Percentiles rank a stretch among this genome's conserved stretches.
Conservation (phyloP, 768 basidiomycete species). For the Psilocybe sp. region DNA sequence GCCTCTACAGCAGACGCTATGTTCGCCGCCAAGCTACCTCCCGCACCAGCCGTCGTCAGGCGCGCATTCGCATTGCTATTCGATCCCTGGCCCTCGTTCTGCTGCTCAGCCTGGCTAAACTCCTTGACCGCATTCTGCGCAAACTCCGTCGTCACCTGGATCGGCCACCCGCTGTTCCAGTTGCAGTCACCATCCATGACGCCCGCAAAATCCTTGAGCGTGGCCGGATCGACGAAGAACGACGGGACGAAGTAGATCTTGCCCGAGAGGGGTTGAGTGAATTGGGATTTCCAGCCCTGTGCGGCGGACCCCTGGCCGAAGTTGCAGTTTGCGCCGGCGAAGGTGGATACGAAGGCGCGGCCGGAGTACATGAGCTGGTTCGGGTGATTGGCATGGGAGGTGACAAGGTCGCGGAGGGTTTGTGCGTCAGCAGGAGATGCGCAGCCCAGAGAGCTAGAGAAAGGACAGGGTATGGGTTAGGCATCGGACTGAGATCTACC, state of each 20-base stretch:
- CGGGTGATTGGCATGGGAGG: slow-evolving; percentile 52
- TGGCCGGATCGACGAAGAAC: slow-evolving; percentile 60
- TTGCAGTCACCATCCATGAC: slow-evolving; percentile 63
- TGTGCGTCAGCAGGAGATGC: slow-evolving; percentile 43
- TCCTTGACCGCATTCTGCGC: slow-evolving; percentile 28
- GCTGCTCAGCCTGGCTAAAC: slow-evolving; percentile 10
- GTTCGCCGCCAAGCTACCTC: slow-evolving; percentile 12
- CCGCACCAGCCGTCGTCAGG: slow-evolving; percentile 9
- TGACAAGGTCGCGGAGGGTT: slow-evolving; percentile 51
- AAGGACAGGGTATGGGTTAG: not conserved
- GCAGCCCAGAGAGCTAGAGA: slow-evolving; percentile 53
- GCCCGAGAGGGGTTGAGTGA: slow-evolving; percentile 43
- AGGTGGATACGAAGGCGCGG: slow-evolving; percentile 63
- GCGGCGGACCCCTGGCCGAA: slow-evolving; percentile 55
- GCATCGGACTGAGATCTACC: not conserved
- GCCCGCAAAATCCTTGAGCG: slow-evolving; percentile 40
- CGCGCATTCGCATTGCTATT: not conserved
- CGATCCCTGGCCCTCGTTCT: slow-evolving; percentile 1
- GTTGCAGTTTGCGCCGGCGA: slow-evolving; percentile 64
- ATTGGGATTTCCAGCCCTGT: slow-evolving; percentile 59
- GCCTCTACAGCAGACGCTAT: slow-evolving; percentile 15
- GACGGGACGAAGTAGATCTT: slow-evolving; percentile 64
- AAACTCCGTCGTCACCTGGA: slow-evolving; percentile 46
- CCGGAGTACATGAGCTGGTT: slow-evolving; percentile 50
- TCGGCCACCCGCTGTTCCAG: slow-evolving; percentile 84